Percentiles rank a stretch among this genome's conserved stretches.
These are phyloP conservation scores for Termitomyces sp. DNA, from an alignment of 768 basidiomycete genomes.

Conservation along the genomic window DNA sequence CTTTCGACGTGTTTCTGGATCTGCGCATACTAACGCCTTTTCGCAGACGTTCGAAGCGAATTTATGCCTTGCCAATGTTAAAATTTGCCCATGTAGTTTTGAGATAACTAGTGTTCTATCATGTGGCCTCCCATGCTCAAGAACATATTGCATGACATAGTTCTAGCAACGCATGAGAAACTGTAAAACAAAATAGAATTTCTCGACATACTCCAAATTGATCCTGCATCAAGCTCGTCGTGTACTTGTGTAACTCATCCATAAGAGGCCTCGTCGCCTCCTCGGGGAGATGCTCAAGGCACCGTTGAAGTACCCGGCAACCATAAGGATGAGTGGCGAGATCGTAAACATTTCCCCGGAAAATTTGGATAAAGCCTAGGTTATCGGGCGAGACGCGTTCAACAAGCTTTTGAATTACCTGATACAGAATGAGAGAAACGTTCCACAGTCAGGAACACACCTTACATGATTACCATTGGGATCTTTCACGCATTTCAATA, in stretches of 20 bases:
- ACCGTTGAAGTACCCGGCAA: slow-evolving; percentile 92
- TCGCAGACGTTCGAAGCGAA: slow-evolving; percentile 97
- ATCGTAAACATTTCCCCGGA: slow-evolving; percentile 76
- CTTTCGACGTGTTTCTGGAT: slow-evolving; percentile 57
- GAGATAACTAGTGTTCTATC: slow-evolving; percentile 68
- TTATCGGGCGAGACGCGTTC: slow-evolving; percentile 77
- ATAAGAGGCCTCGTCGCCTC: slow-evolving; percentile 68
- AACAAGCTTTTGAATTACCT: slow-evolving; percentile 89
- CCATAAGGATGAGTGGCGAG: slow-evolving; percentile 90
- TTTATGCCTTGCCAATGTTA: slow-evolving; percentile 82
- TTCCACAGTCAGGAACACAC: slow-evolving; percentile 10
- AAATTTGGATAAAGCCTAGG: slow-evolving; percentile 70
- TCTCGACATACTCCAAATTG: slow-evolving; percentile 67
- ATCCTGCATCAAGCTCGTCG: slow-evolving; percentile 2
- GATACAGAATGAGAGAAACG: slow-evolving; percentile 2
- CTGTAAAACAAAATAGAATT: neutral
- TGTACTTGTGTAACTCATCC: slow-evolving; percentile 75
- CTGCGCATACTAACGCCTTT: slow-evolving; percentile 75
- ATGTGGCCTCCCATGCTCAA: slow-evolving; percentile 72
- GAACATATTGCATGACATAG: slow-evolving; percentile 93
- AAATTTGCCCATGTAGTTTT: slow-evolving; percentile 73
- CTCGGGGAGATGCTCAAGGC: slow-evolving; percentile 80
- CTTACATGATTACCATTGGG: slow-evolving; percentile 92
- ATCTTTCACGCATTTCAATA: slow-evolving; percentile 86
- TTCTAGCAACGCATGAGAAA: slow-evolving; percentile 50